Conservation (phyloP, 345 rosid species). For the Salix viminalis region DNA sequence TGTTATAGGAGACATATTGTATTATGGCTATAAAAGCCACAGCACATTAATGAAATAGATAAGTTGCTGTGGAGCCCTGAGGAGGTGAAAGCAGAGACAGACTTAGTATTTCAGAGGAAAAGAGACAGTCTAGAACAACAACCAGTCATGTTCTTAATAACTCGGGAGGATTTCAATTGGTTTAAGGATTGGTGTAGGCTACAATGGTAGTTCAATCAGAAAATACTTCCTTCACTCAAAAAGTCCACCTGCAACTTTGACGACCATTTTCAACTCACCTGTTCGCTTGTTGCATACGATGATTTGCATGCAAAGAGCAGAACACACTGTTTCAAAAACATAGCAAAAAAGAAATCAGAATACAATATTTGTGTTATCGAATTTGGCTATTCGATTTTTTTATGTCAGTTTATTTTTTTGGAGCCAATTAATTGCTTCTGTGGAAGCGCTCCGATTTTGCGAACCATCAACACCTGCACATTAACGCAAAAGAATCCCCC, state of each 20-base stretch:
- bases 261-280: neutral
- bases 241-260: neutral
- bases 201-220: neutral
- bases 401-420: neutral
- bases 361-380: neutral
- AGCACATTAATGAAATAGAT: too few relatives aligned
- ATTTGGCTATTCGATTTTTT: neutral
- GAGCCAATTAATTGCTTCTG: constrained; percentile 1
- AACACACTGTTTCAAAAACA: too few relatives aligned
- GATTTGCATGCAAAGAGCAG: too few relatives aligned
- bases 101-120: neutral
- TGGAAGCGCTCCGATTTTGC: constrained; percentile 66
- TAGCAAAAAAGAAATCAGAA: too few relatives aligned
- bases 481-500: neutral
- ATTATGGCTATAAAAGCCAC: too few relatives aligned
- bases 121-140: neutral
- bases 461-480: constrained; percentile 74
- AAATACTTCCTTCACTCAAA: neutral
- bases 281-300: neutral
- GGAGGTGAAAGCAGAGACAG: neutral
- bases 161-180: neutral
- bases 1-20: too few relatives aligned
- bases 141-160: too few relatives aligned
- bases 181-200: neutral
- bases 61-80: too few relatives aligned